Conservation (phyloP, 106 monocot genomes). For the Phalaenopsis equestris region DNA sequence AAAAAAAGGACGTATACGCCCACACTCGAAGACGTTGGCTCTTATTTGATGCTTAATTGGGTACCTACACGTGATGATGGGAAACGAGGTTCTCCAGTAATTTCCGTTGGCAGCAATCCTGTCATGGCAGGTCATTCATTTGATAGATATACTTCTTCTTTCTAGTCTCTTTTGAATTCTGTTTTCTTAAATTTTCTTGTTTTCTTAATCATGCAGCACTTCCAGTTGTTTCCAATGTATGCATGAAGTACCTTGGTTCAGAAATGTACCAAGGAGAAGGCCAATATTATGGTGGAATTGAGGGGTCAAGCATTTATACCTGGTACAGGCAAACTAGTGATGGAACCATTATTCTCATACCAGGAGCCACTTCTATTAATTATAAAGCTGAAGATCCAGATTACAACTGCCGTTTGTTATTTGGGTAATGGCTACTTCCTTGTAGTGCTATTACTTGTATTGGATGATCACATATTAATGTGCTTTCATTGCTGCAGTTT, state of each 20-base stretch:
- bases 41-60: slow-evolving; percentile 67
- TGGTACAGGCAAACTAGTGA: slow-evolving; percentile 88
- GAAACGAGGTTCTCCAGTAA: slow-evolving; percentile 48
- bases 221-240: slow-evolving; percentile 69
- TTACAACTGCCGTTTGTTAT: slow-evolving; percentile 76
- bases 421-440: slow-evolving; percentile 49
- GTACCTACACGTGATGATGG: slow-evolving; percentile 89
- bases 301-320: slow-evolving; percentile 82
- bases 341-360: slow-evolving; percentile 53
- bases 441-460: neutral
- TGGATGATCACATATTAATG: neutral
- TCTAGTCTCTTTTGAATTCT: neutral
- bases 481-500: neutral
- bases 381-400: slow-evolving; percentile 85
- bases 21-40: slow-evolving; percentile 76
- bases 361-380: slow-evolving; percentile 54
- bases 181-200: neutral
- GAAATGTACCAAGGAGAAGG: slow-evolving; percentile 65
- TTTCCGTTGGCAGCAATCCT: slow-evolving; percentile 52
- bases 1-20: slow-evolving; percentile 69
- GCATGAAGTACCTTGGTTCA: slow-evolving; percentile 35
- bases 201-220: slow-evolving; percentile 35
- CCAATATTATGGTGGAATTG: slow-evolving; percentile 90
- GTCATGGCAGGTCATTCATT: slow-evolving; percentile 69
- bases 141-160: neutral